phyloP scores from a whole-genome alignment of 352 stramenopile species.

The Plasmopara viticola region DNA sequence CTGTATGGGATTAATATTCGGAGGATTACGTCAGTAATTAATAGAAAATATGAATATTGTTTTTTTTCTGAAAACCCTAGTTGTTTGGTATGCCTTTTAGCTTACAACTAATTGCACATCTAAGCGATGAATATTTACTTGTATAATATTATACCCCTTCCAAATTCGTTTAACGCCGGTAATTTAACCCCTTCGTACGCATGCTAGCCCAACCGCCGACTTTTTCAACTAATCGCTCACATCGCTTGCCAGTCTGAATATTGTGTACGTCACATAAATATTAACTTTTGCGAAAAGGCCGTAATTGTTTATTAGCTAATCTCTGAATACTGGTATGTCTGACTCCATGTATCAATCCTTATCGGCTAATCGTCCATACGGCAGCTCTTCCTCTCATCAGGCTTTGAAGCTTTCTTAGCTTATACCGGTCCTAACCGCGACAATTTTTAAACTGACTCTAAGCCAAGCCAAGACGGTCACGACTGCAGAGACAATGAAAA shows the following conservation, averaged over 20 bases:
- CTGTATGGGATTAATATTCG: no score
- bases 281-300: constrained; percentile 3
- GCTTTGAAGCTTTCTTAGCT: constrained; percentile 4
- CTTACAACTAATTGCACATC: no score
- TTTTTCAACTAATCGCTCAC: constrained; percentile 1
- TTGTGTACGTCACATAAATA: constrained; percentile 21
- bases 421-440: background rate
- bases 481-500: constrained; percentile 17
- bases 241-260: constrained; percentile 30
- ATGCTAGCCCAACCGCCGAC: no score
- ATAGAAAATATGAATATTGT: no score
- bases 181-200: no score
- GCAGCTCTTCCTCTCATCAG: background rate
- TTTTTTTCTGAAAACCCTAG: no score
- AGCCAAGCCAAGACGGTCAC: constrained; percentile 8
- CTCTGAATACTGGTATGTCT: constrained; percentile 3
- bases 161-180: no score
- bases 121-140: no score
- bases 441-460: constrained; percentile 10
- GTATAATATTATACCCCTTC: no score
- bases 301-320: constrained; percentile 8
- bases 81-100: no score
- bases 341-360: background rate
- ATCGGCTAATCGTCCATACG: constrained; percentile 25
- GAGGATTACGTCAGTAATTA: no score